Evolutionary conservation across 371 early-diverging fungal genomes (phyloP), one percentile per base, ranked within the genome.

Genomic region (Rhizomucor pusillus): DNA sequence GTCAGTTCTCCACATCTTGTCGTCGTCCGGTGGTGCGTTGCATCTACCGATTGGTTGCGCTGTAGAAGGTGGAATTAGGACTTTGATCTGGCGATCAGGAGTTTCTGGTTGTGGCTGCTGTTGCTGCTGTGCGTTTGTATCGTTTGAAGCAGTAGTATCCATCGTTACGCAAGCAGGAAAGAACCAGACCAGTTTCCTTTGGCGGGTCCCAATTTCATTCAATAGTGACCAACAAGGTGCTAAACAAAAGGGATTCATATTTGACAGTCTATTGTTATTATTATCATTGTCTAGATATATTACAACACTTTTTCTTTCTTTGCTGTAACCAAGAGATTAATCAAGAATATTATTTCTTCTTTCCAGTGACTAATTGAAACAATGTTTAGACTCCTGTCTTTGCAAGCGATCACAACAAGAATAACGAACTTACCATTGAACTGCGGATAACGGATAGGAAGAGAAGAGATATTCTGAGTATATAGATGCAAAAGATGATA

Each of bases 61-160:
- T 61, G 59, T 71, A 10, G 49, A 50, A 11, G 72, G 72, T 33
- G 68, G 72, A 12, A 43, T 55, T 20, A 65, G 43, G 1, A 71
- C 59, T 33, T 71, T 67, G 10, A 71, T 45, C 34, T 67, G 47
- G 43, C 72, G 59, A 39, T 71, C 62, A 18, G 14, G 9, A 29
- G 54, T 3, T 20, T 41, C 41, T 41, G 41, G 16, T 5, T 3
- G 41, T 12, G 14, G 5, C 14, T 3, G 3, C 19, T 3, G 16
- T 5, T 3, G 41, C 41, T 3, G 5, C 14, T 3, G 3, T 11
- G 29, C 7, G 29, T 29, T 29, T 3, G 29, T 29, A 5, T 29
- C 29, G 29, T 29, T 29, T 29, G 29, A 29, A 29, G 29, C 29
- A 29, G 29, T 3, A 41, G 41, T 5, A 19, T 41, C 41, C 41